Evolutionary conservation across 768 basidiomycete species (phyloP).

Genomic region (Gymnopilus dilepis): DNA sequence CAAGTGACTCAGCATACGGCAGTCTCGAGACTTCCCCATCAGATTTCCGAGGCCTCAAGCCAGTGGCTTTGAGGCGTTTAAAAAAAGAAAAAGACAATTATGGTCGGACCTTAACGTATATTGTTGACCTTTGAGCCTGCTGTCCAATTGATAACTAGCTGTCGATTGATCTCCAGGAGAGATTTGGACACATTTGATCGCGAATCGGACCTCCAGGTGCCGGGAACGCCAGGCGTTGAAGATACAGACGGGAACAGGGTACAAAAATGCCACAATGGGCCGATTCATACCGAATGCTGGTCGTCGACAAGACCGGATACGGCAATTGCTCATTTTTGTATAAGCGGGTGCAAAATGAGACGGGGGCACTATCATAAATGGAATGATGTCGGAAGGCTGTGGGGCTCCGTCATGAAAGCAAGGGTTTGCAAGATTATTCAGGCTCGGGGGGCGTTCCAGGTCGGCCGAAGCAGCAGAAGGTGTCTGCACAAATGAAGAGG

Average conservation of each 20-base stretch:
- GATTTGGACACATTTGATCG: conserved; percentile 9
- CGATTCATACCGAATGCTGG: conserved; percentile 1
- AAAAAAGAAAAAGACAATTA: conserved; percentile 6
- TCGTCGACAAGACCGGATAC: conserved; percentile 6
- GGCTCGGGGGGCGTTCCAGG: not conserved
- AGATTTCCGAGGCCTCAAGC: conserved; percentile 4
- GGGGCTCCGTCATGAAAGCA: conserved; percentile 8
- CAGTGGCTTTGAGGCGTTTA: conserved; percentile 5
- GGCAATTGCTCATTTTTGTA: conserved; percentile 1
- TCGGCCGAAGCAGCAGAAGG: conserved; percentile 2
- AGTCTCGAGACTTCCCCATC: not conserved
- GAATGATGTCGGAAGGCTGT: conserved; percentile 18
- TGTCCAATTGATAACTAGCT: conserved; percentile 12
- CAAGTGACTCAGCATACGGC: conserved; percentile 2
- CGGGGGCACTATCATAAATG: conserved; percentile 1
- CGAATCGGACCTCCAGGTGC: not conserved
- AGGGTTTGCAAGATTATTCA: conserved; percentile 4
- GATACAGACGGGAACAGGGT: conserved; percentile 21
- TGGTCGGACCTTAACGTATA: not conserved
- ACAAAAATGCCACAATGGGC: conserved; percentile 8
- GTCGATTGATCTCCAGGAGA: conserved; percentile 21
- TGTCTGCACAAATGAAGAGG: not conserved
- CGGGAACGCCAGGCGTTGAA: conserved; percentile 13
- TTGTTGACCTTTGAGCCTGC: conserved; percentile 15
- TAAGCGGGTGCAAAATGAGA: conserved; percentile 10